phyloP scores from a whole-genome alignment of 495 filamentous ascomycete species.

The Trichoderma gamsii region DNA sequence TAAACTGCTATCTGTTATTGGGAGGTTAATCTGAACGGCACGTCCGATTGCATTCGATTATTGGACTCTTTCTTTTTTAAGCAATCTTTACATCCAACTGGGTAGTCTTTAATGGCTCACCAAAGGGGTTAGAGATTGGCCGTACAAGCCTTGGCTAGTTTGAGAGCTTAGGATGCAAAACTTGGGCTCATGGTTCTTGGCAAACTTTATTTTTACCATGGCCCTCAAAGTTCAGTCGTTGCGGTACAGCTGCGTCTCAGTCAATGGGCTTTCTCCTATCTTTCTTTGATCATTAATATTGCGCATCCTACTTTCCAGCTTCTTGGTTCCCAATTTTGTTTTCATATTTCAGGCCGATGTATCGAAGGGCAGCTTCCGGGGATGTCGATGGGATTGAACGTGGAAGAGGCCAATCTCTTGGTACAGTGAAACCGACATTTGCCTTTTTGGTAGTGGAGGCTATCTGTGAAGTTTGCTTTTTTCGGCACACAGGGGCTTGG shows the following conservation, averaged over 20 bases:
- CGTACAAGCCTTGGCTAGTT: constrained; percentile 1
- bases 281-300: constrained; percentile 16
- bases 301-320: background rate
- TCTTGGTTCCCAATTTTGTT: background rate
- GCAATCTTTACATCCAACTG: background rate
- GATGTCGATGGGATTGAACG: background rate
- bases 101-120: constrained; percentile 1
- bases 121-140: background rate
- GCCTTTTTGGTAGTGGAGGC: background rate
- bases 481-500: background rate
- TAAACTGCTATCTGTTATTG: constrained; percentile 5
- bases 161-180: constrained; percentile 7
- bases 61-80: background rate
- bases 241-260: constrained; percentile 17
- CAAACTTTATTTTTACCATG: background rate
- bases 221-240: constrained; percentile 14
- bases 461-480: background rate
- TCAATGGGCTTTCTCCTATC: constrained; percentile 5
- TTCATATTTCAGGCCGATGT: constrained; percentile 9
- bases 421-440: background rate
- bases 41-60: constrained; percentile 25
- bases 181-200: constrained; percentile 9
- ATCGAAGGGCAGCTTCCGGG: constrained; percentile 15
- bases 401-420: background rate
- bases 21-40: constrained; percentile 29